Evolutionary conservation across 495 filamentous ascomycete genomes (phyloP).

Genomic region (Aspergillus affinis): DNA sequence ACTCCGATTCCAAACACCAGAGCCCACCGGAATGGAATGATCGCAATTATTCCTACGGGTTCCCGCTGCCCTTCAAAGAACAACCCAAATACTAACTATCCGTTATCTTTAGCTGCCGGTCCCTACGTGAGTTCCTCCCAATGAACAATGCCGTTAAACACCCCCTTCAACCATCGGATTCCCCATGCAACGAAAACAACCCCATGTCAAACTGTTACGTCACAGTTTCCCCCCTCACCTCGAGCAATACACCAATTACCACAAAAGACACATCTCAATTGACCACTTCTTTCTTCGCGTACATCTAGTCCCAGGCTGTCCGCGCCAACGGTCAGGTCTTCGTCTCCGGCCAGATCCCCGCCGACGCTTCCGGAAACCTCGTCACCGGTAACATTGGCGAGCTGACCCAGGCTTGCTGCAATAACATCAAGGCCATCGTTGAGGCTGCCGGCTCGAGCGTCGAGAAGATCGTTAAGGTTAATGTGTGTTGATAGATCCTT

Average conservation of each 20-base stretch:
- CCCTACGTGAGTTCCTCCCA: conserved; percentile 51
- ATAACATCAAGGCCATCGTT: conserved; percentile 77
- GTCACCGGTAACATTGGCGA: conserved; percentile 73
- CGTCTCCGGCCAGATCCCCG: conserved; percentile 91
- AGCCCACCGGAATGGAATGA: too few relatives aligned
- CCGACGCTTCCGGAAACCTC: conserved; percentile 70
- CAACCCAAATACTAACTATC: conserved; percentile 34
- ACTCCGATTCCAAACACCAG: not conserved
- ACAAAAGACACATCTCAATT: conserved; percentile 2
- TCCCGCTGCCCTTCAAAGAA: not conserved
- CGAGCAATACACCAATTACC: not conserved
- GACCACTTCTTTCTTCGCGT: conserved; percentile 8
- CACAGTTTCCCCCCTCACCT: not conserved
- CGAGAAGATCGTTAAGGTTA: conserved; percentile 74
- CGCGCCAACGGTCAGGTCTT: conserved; percentile 79
- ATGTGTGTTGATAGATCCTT: conserved; percentile 52
- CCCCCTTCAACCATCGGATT: not conserved
- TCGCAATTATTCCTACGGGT: not conserved
- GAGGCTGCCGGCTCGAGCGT: conserved; percentile 74
- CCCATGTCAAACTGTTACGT: not conserved
- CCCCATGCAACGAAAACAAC: conserved; percentile 4
- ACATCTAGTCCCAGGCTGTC: conserved; percentile 79
- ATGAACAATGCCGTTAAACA: too few relatives aligned
- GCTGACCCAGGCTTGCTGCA: conserved; percentile 71
- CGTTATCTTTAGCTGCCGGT: conserved; percentile 45